These are phyloP conservation scores for Umbelopsis isabellina DNA, from an alignment of 192 early-diverging fungal genomes.

Conservation along the genomic window DNA sequence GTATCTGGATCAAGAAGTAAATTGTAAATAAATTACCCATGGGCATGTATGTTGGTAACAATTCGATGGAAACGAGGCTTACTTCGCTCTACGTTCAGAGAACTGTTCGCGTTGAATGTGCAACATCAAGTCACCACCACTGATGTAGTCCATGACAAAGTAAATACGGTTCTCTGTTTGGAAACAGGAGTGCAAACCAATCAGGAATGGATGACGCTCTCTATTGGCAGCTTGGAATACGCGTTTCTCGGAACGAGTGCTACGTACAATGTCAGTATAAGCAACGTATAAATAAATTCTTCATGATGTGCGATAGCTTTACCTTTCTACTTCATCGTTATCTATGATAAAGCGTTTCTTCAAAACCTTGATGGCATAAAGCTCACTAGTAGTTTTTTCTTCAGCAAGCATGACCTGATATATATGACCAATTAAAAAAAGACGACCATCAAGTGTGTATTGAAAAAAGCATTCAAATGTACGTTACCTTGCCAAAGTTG, in stretches of 20 bases:
- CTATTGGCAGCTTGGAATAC: slow-evolving; percentile 91
- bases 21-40: background rate
- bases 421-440: background rate
- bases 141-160: slow-evolving; percentile 98
- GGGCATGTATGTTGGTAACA: background rate
- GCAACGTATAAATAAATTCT: background rate
- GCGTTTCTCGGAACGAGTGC: slow-evolving; percentile 92
- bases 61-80: slow-evolving; percentile 7
- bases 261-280: slow-evolving; percentile 21
- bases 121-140: slow-evolving; percentile 98
- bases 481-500: slow-evolving; percentile 92
- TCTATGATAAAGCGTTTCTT: slow-evolving; percentile 99
- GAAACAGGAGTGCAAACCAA: slow-evolving; percentile 96
- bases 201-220: slow-evolving; percentile 93
- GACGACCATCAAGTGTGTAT: too few relatives aligned
- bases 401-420: slow-evolving; percentile 91
- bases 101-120: slow-evolving; percentile 95
- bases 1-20: slow-evolving; percentile 51
- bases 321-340: slow-evolving; percentile 96
- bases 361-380: slow-evolving; percentile 97
- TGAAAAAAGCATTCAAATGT: background rate
- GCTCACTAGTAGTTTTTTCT: slow-evolving; percentile 77
- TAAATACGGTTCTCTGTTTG: slow-evolving; percentile 94
- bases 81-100: slow-evolving; percentile 87
- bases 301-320: background rate